Base-by-base conservation (phyloP, 2,329 filamentous ascomycete species). In the Aspergillus alliaceus region DNA sequence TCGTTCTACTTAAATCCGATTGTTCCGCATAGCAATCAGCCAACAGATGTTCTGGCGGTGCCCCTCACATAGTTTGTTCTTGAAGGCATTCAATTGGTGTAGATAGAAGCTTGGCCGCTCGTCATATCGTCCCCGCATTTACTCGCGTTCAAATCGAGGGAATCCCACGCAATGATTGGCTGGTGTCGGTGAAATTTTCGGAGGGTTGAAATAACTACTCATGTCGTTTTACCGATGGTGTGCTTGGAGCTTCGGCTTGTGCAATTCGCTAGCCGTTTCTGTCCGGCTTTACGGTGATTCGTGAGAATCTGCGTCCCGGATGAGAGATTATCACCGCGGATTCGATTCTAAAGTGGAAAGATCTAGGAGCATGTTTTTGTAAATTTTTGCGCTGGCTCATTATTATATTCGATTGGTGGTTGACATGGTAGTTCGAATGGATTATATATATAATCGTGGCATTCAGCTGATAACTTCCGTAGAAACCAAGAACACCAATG, bases 121-220 rank as follows among this genome's bases (percentile, higher is more conserved):
- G 22, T 25, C 22, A 22, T 25, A 15, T 8, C 39, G 14, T n/a
- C 44, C 27, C 44, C 27, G 44, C 44, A 48, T 32, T 22, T 29
- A 29, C 15, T 48, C 12, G 27, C 57, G 53, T 59, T 40, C 6
- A 5, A 27, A 15, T 15, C 11, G 24, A n/a, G 5, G 15, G 15
- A 11, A 27, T 27, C 8, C 2, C 1, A 11, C 6, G 49, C 42
- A 35, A 51, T 58, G 42, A 40, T 65, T 62, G 65, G 65, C 49
- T 64, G 64, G 60, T 58, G 42, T 61, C 64, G 65, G 65, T 59
- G 65, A 67, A 67, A 65, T 64, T 67, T 50, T 67, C 65, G 65
- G 65, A 59, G 58, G 50, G 39, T 22, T 32, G 39, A 25, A 35
- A 35, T 3, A 35, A 35, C 14, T 6, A 15, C 20, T 44, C 9